phyloP scores from a whole-genome alignment of 2,329 filamentous ascomycete species.

The Colletotrichum aenigma region DNA sequence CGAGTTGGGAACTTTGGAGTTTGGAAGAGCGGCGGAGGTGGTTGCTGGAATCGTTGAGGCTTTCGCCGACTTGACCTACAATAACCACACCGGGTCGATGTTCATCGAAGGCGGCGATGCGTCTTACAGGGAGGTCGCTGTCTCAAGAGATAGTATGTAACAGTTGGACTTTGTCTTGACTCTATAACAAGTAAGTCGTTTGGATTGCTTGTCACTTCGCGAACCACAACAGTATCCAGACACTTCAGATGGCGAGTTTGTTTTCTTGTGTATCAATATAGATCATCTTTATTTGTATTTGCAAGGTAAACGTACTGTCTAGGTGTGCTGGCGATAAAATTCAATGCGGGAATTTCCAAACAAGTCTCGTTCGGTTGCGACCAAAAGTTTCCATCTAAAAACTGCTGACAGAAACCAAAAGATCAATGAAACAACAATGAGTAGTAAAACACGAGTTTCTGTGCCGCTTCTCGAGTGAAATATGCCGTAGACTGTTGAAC shows the following conservation, averaged over 20 bases:
- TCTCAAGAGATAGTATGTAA: not conserved
- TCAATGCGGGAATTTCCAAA: not conserved
- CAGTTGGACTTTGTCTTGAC: not conserved
- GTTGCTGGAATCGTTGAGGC: not conserved
- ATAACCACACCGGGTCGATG: not conserved
- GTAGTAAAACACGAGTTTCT: not conserved
- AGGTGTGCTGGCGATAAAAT: too few relatives aligned
- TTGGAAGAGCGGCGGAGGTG: not conserved
- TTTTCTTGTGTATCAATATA: not conserved
- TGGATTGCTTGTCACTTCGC: not conserved
- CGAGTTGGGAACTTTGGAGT: conserved; percentile 19
- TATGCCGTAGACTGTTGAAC: not conserved
- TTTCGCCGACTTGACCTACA: not conserved
- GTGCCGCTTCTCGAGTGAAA: not conserved
- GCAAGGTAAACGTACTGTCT: too few relatives aligned
- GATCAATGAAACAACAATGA: not conserved
- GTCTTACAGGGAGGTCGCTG: not conserved
- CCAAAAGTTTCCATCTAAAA: not conserved
- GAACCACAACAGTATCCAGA: not conserved
- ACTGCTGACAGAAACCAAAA: not conserved
- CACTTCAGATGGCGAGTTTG: not conserved
- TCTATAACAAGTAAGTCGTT: not conserved
- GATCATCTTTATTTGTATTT: not conserved
- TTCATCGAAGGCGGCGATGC: not conserved
- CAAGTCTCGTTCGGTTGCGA: not conserved